Conservation (phyloP, 1,284 basidiomycete genomes). For the Rhizoctonia solani region DNA sequence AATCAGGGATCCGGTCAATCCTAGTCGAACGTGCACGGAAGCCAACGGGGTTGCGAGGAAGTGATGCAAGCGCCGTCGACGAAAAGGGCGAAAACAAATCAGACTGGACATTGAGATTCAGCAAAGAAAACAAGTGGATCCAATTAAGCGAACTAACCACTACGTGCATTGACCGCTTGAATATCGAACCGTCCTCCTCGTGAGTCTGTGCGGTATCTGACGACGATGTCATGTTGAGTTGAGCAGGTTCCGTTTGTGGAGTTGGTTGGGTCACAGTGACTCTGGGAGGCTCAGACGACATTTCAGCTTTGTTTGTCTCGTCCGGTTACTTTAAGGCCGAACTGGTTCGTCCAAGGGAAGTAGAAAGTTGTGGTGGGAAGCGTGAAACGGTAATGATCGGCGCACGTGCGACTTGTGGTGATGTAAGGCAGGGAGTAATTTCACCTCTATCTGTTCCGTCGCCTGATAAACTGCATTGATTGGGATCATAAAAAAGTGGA, state of each 20-base stretch:
- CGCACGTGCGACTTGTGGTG: slow-evolving; percentile 22
- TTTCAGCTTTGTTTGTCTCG: neutral
- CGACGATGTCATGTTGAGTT: slow-evolving; percentile 19
- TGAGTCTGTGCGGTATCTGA: neutral
- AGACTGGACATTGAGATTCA: slow-evolving; percentile 60
- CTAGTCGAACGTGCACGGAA: slow-evolving; percentile 66
- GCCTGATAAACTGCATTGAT: too few relatives aligned
- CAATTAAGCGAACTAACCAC: slow-evolving; percentile 3
- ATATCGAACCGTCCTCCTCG: slow-evolving; percentile 30
- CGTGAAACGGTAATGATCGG: neutral
- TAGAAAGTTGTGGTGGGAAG: neutral
- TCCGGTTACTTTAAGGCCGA: neutral
- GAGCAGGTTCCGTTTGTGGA: slow-evolving; percentile 7
- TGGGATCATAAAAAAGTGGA: too few relatives aligned
- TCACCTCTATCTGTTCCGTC: slow-evolving; percentile 3
- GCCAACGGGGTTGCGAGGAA: slow-evolving; percentile 56
- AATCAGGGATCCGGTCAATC: slow-evolving; percentile 39
- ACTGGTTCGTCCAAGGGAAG: neutral
- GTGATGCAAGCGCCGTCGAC: slow-evolving; percentile 63
- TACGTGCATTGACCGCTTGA: slow-evolving; percentile 30
- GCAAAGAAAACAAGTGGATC: neutral
- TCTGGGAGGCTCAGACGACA: slow-evolving; percentile 15
- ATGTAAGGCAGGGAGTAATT: slow-evolving; percentile 7
- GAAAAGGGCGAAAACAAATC: slow-evolving; percentile 72
- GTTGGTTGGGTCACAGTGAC: slow-evolving; percentile 31